Evolutionary conservation across 495 filamentous ascomycete species (phyloP).

Genomic region (Aspergillus biplanus): DNA sequence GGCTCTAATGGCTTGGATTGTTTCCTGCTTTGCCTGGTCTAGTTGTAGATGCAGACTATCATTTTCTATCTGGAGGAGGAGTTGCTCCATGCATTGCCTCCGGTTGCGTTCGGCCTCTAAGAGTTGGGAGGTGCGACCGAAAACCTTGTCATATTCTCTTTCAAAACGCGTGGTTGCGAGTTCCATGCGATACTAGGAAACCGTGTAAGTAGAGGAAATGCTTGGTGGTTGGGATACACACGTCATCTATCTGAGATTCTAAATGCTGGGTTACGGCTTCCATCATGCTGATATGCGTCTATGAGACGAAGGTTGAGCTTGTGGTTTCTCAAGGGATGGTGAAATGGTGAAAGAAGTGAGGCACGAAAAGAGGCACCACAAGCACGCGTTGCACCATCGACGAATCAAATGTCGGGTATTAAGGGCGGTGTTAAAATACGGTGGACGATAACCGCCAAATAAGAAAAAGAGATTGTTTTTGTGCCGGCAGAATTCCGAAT

Average conservation of each 20-base stretch:
- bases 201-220: constrained; percentile 11
- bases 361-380: too few relatives aligned
- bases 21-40: constrained; percentile 54
- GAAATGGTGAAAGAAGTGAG: too few relatives aligned
- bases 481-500: too few relatives aligned
- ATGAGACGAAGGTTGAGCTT: too few relatives aligned
- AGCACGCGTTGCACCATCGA: too few relatives aligned
- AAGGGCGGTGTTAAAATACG: too few relatives aligned
- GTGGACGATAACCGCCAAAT: too few relatives aligned
- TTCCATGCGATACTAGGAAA: constrained; percentile 44
- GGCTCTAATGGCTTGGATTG: constrained; percentile 49
- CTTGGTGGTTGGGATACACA: not conserved
- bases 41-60: constrained; percentile 65
- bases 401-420: too few relatives aligned
- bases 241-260: constrained; percentile 2
- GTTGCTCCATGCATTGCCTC: constrained; percentile 62
- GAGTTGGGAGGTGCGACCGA: constrained; percentile 60
- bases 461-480: too few relatives aligned
- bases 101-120: constrained; percentile 71
- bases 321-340: too few relatives aligned
- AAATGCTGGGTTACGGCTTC: not conserved
- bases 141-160: constrained; percentile 63
- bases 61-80: constrained; percentile 74
- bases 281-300: not conserved
- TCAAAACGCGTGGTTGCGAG: constrained; percentile 60